phyloP scores from a whole-genome alignment of 306 rosid genomes.

The Rosa lucieae region DNA sequence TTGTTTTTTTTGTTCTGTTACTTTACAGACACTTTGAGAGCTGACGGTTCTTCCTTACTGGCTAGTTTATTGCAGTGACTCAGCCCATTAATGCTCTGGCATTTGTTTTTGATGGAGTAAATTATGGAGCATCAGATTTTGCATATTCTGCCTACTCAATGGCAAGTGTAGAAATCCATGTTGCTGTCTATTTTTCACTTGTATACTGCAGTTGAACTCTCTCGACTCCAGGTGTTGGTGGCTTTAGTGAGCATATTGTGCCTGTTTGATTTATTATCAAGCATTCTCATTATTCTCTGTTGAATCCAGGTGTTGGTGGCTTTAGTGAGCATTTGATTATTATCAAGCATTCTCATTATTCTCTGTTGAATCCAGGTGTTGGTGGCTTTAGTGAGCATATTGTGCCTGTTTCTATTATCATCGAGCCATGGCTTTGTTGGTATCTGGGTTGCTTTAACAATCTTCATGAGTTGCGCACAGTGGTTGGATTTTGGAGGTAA shows the following conservation, averaged over 20 bases:
- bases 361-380: slow-evolving; percentile 41
- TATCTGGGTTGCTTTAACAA: slow-evolving; percentile 74
- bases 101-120: slow-evolving; percentile 88
- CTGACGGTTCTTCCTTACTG: slow-evolving; percentile 12
- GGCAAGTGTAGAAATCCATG: slow-evolving; percentile 42
- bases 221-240: slow-evolving; percentile 53
- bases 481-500: slow-evolving; percentile 78
- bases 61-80: slow-evolving; percentile 77
- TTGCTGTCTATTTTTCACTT: not conserved
- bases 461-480: slow-evolving; percentile 72
- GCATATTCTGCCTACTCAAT: slow-evolving; percentile 86
- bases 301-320: too few species aligned
- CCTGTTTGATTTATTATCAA: slow-evolving; percentile 49
- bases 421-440: slow-evolving; percentile 74
- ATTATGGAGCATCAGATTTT: slow-evolving; percentile 93
- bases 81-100: slow-evolving; percentile 80
- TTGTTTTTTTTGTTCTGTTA: not conserved
- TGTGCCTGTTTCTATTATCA: slow-evolving; percentile 56
- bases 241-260: slow-evolving; percentile 60
- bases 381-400: slow-evolving; percentile 64
- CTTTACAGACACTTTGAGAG: not conserved
- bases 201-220: not conserved
- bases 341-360: slow-evolving; percentile 27
- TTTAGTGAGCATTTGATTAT: too few species aligned
- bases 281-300: too few species aligned